Evolutionary conservation across 768 basidiomycete species (phyloP).

Genomic region (Paxillus ammoniavirescens): DNA sequence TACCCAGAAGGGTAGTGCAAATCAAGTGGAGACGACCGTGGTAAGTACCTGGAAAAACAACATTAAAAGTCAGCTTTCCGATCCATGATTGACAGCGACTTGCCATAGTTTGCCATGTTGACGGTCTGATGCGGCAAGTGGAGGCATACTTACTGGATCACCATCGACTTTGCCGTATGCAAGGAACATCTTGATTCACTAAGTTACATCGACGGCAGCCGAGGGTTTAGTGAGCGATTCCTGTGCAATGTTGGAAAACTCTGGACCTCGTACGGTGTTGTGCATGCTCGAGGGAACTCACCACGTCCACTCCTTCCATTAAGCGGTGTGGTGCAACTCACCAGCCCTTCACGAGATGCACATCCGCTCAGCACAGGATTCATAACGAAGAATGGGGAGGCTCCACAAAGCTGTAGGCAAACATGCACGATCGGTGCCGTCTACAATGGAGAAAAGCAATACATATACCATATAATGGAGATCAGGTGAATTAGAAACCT

Average conservation of each 20-base stretch:
- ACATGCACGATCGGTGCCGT: slow-evolving; percentile 24
- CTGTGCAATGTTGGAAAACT: neutral
- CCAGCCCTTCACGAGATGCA: slow-evolving; percentile 2
- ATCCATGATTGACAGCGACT: neutral
- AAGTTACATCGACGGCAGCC: neutral
- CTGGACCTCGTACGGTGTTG: neutral
- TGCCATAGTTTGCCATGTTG: too few species aligned
- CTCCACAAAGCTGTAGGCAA: neutral
- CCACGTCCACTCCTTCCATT: neutral
- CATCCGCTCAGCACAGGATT: neutral
- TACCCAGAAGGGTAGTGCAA: slow-evolving; percentile 5
- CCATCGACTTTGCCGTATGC: neutral
- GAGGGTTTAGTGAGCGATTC: neutral
- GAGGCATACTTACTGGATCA: neutral
- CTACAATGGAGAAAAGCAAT: slow-evolving; percentile 10
- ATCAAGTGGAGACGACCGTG: slow-evolving; percentile 13
- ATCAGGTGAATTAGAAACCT: neutral
- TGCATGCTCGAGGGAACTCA: slow-evolving; percentile 6
- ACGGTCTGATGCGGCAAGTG: neutral
- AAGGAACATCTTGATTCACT: neutral
- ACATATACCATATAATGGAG: slow-evolving; percentile 1
- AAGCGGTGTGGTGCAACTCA: neutral
- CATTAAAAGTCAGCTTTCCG: slow-evolving; percentile 10
- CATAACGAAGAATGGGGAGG: neutral
- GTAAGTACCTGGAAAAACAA: slow-evolving; percentile 2